These are phyloP conservation scores for Elasticomyces elasticus DNA, from an alignment of 495 filamentous ascomycete species.

Conservation along the genomic window DNA sequence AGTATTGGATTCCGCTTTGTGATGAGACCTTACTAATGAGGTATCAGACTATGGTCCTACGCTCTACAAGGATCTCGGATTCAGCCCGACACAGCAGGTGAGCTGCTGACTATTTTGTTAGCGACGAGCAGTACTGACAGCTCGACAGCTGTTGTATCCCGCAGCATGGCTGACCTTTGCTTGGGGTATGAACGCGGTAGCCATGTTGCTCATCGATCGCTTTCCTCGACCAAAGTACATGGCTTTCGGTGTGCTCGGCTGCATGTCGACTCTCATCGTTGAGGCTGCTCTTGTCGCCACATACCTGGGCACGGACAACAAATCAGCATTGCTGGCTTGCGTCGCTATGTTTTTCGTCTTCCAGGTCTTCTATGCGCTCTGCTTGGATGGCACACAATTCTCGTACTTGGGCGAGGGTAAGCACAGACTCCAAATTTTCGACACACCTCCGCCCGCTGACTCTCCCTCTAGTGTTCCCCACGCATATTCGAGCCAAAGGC, in stretches of 20 bases:
- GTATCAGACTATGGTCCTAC: slow-evolving; percentile 29
- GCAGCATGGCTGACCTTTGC: slow-evolving; percentile 24
- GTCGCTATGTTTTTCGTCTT: slow-evolving; percentile 27
- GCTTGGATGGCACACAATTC: slow-evolving; percentile 26
- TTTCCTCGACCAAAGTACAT: slow-evolving; percentile 24
- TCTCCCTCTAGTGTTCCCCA: too few relatives aligned
- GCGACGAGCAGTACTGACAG: not conserved
- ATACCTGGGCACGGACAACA: not conserved
- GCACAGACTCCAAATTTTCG: too few relatives aligned
- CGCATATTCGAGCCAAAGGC: slow-evolving; percentile 22
- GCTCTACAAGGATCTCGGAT: slow-evolving; percentile 26
- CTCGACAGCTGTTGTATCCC: slow-evolving; percentile 20
- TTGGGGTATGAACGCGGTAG: slow-evolving; percentile 9
- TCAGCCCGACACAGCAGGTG: slow-evolving; percentile 8
- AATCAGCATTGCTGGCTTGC: slow-evolving; percentile 17
- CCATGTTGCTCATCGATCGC: slow-evolving; percentile 25
- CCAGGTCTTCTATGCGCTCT: slow-evolving; percentile 26
- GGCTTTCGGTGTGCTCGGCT: slow-evolving; percentile 21
- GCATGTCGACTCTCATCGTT: slow-evolving; percentile 23
- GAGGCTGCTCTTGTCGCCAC: slow-evolving; percentile 26
- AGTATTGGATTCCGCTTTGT: not conserved
- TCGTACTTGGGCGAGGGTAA: slow-evolving; percentile 24
- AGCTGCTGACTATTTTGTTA: not conserved
- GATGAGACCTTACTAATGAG: not conserved
- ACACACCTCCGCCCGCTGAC: too few relatives aligned